Base-by-base conservation (phyloP, 1,139 yeast genomes). In the Diutina catenulata region DNA sequence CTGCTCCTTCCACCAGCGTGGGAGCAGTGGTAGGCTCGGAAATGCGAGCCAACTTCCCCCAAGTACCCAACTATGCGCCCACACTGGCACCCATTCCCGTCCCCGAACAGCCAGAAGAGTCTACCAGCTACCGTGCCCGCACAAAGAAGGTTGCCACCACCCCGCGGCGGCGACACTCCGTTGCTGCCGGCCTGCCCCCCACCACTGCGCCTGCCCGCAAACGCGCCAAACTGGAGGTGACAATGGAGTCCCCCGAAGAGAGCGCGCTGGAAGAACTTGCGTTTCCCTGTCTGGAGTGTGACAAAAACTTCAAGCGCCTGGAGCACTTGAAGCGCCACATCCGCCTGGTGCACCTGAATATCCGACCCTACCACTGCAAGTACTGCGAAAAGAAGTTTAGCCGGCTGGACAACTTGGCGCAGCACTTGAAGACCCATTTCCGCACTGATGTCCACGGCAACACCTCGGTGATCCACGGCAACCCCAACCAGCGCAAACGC, bases 271-370 rank as follows among this genome's bases (percentile, higher is more conserved):
- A 31, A 11, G 35, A 21, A 11, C 10, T 31, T 6, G 24, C 68
- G 6, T 68, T 67, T 49, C 68, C 68, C 16, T 68, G 74, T 47
- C 59, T 62, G 3, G 62, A 64, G 39, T 68, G 74, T 48, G 58
- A 54, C 32, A 68, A 68, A 47, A 67, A 62, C 43, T 68, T 68
- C 50, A 66, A 68, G 48, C 51, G 74, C 38, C 62, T 66, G 27
- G 74, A 68, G 47, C 74, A 68, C 50, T 55, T 68, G 45, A 68
- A 68, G 49, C 53, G 74, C 41, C 74, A 68, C 45, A 58, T 64
- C 33, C 49, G 74, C 41, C 64, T 70, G 3, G 74, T 68, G 22
- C 74, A 68, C 48, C 62, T 69, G 13, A 65, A 64, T 45, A 63
- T 64, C 39, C 52, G 72, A 22, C 74, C 74, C 2, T 68, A 64